Evolutionary conservation across 2,329 filamentous ascomycete species (phyloP), one percentile per base, ranked within the genome.

Genomic region (Alternaria alternata): DNA sequence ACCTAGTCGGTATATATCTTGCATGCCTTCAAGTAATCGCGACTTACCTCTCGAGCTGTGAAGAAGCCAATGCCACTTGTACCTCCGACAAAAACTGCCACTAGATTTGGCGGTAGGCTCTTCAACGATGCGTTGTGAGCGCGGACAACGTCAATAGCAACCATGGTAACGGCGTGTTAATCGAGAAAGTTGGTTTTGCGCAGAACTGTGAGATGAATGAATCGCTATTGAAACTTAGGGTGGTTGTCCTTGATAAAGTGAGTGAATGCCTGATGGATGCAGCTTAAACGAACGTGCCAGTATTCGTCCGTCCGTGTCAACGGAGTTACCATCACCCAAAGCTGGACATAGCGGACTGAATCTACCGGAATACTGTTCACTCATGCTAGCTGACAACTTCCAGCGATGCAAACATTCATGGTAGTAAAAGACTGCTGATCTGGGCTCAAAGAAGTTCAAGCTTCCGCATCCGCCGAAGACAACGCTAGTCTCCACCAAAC

Each of bases 61-160:
- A 74, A 79, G 63, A 79, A 75, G 28, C 79, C 79, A 51, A 83
- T 82, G 28, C 81, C 81, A 5, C 71, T 71, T 16, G 81, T 82
- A 38, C 79, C 81, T 18, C 81, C 81, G 6, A 83, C 75, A 57
- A 76, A 76, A 36, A 76, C 63, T 18, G 71, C 74, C 14, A 75
- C 73, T 18, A 74, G 69, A 36, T 63, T 64, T 1, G 72, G 62
- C 2, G 69, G 60, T 18, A 75, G 64, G 5, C 61, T 59, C 43
- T 69, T 72, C 26, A 75, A 67, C 38, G 65, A 38, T 12, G 65
- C 48, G 47, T 75, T 75, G 60, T 74, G 67, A 20, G 70, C 54
- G 48, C 68, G 71, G 41, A 75, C 62, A 18, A 57, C 56, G 20
- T 58, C 32, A 32, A 76, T 64, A 39, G 67, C 36, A 12, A 73